phyloP scores from a whole-genome alignment of 331 rosid species.

The Pyracantha coccinea region DNA sequence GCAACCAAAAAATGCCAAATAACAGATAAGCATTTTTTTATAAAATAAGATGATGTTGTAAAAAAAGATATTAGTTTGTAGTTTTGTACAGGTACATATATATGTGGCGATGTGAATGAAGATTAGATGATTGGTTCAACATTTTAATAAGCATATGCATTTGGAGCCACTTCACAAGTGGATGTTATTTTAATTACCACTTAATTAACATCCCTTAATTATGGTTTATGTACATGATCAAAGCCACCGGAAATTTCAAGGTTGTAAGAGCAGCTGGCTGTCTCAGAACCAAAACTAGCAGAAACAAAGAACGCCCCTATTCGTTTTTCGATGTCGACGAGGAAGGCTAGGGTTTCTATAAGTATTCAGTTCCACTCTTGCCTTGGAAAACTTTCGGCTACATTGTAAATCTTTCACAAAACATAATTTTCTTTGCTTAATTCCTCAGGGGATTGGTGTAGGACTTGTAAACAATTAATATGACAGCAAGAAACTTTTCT shows the following conservation, averaged over 20 bases:
- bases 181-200: neutral
- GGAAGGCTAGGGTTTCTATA: constrained; percentile 12
- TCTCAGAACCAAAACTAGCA: neutral
- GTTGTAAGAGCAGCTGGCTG: neutral
- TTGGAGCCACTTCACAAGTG: neutral
- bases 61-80: neutral
- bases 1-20: neutral
- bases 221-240: neutral
- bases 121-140: neutral
- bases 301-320: constrained; percentile 10
- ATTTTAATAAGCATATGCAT: neutral
- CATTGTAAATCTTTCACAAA: neutral
- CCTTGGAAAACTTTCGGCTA: constrained; percentile 20
- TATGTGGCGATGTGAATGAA: constrained; percentile 9
- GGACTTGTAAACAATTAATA: neutral
- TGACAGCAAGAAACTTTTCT: neutral
- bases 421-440: neutral
- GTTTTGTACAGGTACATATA: neutral
- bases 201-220: neutral
- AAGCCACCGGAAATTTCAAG: constrained; percentile 9
- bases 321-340: constrained; percentile 6
- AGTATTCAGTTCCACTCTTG: neutral
- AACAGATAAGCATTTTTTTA: neutral
- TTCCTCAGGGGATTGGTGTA: neutral
- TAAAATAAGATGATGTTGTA: too few species aligned